A percentile compares a stretch with the other conserved stretches of the same genome.
These are phyloP conservation scores for Ophiognomonia clavigignenti-juglandacearum DNA, from an alignment of 2,329 filamentous ascomycete genomes.

Conservation along the genomic window DNA sequence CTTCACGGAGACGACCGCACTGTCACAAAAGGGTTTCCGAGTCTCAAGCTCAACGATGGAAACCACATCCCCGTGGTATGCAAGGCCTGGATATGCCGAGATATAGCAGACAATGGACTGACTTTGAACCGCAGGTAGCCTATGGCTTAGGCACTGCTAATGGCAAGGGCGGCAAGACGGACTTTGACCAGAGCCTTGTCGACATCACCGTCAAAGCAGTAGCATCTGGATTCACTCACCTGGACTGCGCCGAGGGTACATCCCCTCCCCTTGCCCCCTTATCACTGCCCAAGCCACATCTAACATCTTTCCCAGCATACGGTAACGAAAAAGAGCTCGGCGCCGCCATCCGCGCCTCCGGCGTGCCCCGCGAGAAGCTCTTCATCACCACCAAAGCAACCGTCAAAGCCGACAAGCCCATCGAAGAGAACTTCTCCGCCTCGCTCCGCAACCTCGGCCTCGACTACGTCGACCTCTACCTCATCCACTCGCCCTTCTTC, in stretches of 20 bases:
- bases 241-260: slow-evolving; percentile 13
- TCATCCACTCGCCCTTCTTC: slow-evolving; percentile 9
- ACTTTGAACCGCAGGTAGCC: background rate
- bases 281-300: too few species aligned
- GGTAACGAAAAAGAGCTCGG: slow-evolving; percentile 14
- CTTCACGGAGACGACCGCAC: background rate
- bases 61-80: slow-evolving; percentile 5
- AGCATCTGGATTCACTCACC: slow-evolving; percentile 10
- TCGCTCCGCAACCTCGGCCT: slow-evolving; percentile 58
- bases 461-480: slow-evolving; percentile 61
- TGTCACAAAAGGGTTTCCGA: slow-evolving; percentile 6
- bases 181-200: slow-evolving; percentile 11
- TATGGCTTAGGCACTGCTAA: slow-evolving; percentile 13
- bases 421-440: slow-evolving; percentile 44
- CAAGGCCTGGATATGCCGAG: background rate
- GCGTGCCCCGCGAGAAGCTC: slow-evolving; percentile 8
- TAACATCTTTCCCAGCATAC: slow-evolving; percentile 1
- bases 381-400: slow-evolving; percentile 15
- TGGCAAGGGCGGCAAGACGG: slow-evolving; percentile 3
- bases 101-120: background rate
- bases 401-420: slow-evolving; percentile 21
- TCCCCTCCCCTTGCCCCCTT: background rate
- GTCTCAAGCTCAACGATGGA: slow-evolving; percentile 10
- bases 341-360: slow-evolving; percentile 8
- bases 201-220: slow-evolving; percentile 10